A percentile compares a stretch with the other conserved stretches of the same genome.
Evolutionary conservation across 1,284 basidiomycete genomes (phyloP).

Genomic region (Irpex sp.): DNA sequence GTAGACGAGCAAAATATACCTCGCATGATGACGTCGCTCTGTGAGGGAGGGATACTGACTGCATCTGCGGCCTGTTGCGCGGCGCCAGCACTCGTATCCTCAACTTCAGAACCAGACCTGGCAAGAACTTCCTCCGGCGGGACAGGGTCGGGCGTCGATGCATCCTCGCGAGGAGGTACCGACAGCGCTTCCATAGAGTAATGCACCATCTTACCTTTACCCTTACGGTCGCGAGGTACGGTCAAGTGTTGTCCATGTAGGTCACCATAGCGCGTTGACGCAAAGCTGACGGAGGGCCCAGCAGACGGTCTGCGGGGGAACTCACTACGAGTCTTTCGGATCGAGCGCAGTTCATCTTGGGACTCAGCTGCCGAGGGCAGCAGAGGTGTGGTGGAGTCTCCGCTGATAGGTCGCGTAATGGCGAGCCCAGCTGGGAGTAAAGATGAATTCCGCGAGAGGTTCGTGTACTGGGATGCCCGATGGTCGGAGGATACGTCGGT

Average conservation of each 20-base stretch:
- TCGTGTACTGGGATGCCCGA: background rate
- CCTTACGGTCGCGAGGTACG: slow-evolving; percentile 13
- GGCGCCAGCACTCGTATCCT: slow-evolving; percentile 61
- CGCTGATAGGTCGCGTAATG: slow-evolving; percentile 1
- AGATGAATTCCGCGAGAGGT: background rate
- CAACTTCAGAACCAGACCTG: slow-evolving; percentile 45
- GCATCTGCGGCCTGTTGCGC: slow-evolving; percentile 30
- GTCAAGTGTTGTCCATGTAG: background rate
- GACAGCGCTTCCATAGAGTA: slow-evolving; percentile 20
- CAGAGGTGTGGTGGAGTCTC: slow-evolving; percentile 16
- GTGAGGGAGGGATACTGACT: slow-evolving; percentile 19
- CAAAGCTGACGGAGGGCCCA: background rate
- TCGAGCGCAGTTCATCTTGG: background rate
- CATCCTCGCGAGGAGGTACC: background rate
- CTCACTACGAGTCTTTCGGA: slow-evolving; percentile 1
- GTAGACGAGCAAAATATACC: slow-evolving; percentile 36
- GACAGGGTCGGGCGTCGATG: slow-evolving; percentile 29
- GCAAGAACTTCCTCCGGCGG: slow-evolving; percentile 58
- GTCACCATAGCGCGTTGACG: background rate
- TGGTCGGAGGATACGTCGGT: background rate
- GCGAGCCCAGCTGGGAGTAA: background rate
- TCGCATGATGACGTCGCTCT: slow-evolving; percentile 57
- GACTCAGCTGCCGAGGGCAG: slow-evolving; percentile 10
- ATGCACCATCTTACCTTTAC: slow-evolving; percentile 31
- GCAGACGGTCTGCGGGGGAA: background rate